These are phyloP conservation scores for Carallia pectinifolia DNA, from an alignment of 345 rosid species.

Conservation along the genomic window DNA sequence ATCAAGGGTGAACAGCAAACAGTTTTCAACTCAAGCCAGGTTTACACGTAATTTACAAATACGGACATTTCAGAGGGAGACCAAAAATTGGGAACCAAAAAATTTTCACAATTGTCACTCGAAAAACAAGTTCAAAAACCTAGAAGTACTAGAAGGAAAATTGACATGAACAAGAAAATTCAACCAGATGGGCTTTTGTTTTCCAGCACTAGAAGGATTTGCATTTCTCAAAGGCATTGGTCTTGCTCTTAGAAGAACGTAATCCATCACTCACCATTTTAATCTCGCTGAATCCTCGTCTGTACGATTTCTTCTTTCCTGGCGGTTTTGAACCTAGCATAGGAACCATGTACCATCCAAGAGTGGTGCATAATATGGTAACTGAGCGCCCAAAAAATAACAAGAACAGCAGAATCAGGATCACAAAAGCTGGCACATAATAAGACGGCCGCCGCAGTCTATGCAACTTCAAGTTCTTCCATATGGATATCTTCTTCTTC, in stretches of 20 bases:
- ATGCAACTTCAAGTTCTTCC: constrained; percentile 23
- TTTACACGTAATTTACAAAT: constrained; percentile 29
- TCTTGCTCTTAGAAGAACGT: constrained; percentile 31
- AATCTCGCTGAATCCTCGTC: constrained; percentile 36
- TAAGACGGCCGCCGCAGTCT: constrained; percentile 42
- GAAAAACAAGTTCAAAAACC: neutral
- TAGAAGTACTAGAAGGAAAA: neutral
- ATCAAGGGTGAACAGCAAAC: neutral
- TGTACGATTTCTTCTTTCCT: constrained; percentile 45
- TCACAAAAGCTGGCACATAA: constrained; percentile 45
- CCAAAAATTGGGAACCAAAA: constrained; percentile 6
- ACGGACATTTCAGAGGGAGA: constrained; percentile 6
- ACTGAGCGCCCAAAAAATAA: constrained; percentile 59
- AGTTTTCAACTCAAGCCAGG: neutral
- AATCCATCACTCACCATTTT: constrained; percentile 12
- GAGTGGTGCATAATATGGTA: constrained; percentile 53
- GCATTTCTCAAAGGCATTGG: constrained; percentile 8
- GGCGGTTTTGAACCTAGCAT: constrained; percentile 27
- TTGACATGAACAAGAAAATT: neutral
- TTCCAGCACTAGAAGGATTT: constrained; percentile 19
- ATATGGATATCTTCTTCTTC: constrained; percentile 18
- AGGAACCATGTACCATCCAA: constrained; percentile 69
- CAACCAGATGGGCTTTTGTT: constrained; percentile 20
- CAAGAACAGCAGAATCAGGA: constrained; percentile 55
- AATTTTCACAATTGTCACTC: neutral